These are phyloP conservation scores for Boletus reticuloceps DNA, from an alignment of 768 basidiomycete species.

Conservation along the genomic window DNA sequence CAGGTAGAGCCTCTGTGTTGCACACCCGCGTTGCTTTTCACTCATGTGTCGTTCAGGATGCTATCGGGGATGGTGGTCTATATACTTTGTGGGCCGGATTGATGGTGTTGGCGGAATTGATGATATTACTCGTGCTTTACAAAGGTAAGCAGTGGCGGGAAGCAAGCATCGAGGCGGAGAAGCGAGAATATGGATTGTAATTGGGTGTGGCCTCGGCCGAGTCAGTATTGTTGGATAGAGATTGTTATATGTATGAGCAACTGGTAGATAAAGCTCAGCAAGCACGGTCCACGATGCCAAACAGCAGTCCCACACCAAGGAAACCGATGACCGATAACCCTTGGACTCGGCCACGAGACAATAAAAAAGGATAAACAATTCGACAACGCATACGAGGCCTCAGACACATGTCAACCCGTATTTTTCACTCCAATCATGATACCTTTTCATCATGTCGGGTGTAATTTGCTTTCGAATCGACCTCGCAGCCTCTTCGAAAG, in stretches of 20 bases:
- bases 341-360: not conserved
- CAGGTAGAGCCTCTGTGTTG: slow-evolving; percentile 33
- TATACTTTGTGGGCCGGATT: slow-evolving; percentile 70
- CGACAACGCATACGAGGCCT: not conserved
- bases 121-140: slow-evolving; percentile 59
- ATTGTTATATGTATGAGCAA: too few species aligned
- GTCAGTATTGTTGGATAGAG: too few species aligned
- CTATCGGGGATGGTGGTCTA: slow-evolving; percentile 77
- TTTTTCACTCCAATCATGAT: slow-evolving; percentile 62
- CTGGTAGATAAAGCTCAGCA: too few species aligned
- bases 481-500: slow-evolving; percentile 72
- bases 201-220: too few species aligned
- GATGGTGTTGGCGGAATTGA: slow-evolving; percentile 48
- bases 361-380: too few species aligned
- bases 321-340: too few species aligned
- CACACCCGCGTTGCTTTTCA: not conserved
- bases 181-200: slow-evolving; percentile 1
- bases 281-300: too few species aligned
- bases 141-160: slow-evolving; percentile 64
- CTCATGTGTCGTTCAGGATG: slow-evolving; percentile 39
- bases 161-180: slow-evolving; percentile 34
- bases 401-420: slow-evolving; percentile 22
- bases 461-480: slow-evolving; percentile 83
- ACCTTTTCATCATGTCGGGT: slow-evolving; percentile 67
- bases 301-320: too few species aligned